Evolutionary conservation across 2,329 filamentous ascomycete species (phyloP), one percentile per base, ranked within the genome.

Genomic region (Talaromyces sp.): DNA sequence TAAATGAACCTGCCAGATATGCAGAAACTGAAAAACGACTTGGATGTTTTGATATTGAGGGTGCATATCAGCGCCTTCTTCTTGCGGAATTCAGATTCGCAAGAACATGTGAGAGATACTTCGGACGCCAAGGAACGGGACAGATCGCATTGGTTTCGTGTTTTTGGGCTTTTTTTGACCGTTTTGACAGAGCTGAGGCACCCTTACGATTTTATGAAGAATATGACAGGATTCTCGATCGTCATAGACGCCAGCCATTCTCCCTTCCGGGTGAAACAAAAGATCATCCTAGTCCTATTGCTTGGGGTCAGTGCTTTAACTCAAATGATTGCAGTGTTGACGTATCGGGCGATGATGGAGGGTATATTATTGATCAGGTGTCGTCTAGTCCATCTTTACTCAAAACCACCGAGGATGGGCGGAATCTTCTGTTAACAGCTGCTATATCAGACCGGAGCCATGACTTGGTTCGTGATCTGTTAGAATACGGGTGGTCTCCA

Each of bases 61-160:
- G 21, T 2, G 33, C 31, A 35, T 37, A 35, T 9, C 28, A n/a
- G 7, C 52, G 52, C 28, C 33, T 37, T n/a, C 12, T 56, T 23
- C 52, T 39, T 7, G 52, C 33, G 18, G 31, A 56, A 56, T 56
- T 56, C 52, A 56, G 11, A 16, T 56, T 56, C 25, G 52, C 52
- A 8, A 52, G 46, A 6, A 33, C 16, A 28, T n/a, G n/a, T n/a
- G 25, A 7, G 18, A n/a, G 25, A 16, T 31, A 50, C 5, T 50
- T 50, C 46, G n/a, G 11, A n/a, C 14, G 14, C 11, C 46, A 50
- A 46, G 46, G 11, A 31, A 7, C n/a, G 6, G 14, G 25, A 5
- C 18, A 23, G n/a, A 50, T 25, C 25, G 21, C 14, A 5, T 18
- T 50, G 23, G 21, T 28, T 14, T 28, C 14, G 3, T 50, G 46